Percentiles rank a stretch among this genome's conserved stretches.
These are phyloP conservation scores for Trametes sanguinea DNA, from an alignment of 768 basidiomycete species.

Conservation along the genomic window DNA sequence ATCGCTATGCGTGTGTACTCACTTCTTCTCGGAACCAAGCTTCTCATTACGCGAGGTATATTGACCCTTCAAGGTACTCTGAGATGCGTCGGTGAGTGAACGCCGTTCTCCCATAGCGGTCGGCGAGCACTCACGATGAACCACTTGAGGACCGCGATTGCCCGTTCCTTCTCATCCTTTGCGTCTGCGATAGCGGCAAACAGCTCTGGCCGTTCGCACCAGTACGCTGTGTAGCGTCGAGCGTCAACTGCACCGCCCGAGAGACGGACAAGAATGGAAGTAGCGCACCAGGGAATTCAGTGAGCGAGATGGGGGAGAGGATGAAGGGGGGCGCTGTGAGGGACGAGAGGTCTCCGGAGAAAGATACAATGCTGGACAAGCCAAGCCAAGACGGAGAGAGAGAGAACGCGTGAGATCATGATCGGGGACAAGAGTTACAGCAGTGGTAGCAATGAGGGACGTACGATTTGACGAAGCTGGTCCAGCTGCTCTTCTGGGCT, in stretches of 20 bases:
- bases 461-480: slow-evolving; percentile 88
- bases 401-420: neutral
- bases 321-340: slow-evolving; percentile 91
- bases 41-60: slow-evolving; percentile 94
- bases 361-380: slow-evolving; percentile 66
- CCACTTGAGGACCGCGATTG: slow-evolving; percentile 87
- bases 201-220: slow-evolving; percentile 92
- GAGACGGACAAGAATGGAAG: neutral
- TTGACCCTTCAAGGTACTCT: slow-evolving; percentile 93
- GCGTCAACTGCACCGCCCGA: slow-evolving; percentile 3
- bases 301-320: slow-evolving; percentile 85
- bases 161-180: slow-evolving; percentile 68
- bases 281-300: slow-evolving; percentile 82
- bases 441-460: slow-evolving; percentile 30
- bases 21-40: slow-evolving; percentile 99
- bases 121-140: slow-evolving; percentile 70
- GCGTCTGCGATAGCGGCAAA: slow-evolving; percentile 87
- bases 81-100: neutral
- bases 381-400: neutral
- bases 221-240: slow-evolving; percentile 66
- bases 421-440: too few species aligned
- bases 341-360: slow-evolving; percentile 85
- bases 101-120: neutral
- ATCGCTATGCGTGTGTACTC: slow-evolving; percentile 29
- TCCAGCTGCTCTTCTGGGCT: slow-evolving; percentile 85